phyloP scores from a whole-genome alignment of 768 basidiomycete species.

The Agaricus bisporus region DNA sequence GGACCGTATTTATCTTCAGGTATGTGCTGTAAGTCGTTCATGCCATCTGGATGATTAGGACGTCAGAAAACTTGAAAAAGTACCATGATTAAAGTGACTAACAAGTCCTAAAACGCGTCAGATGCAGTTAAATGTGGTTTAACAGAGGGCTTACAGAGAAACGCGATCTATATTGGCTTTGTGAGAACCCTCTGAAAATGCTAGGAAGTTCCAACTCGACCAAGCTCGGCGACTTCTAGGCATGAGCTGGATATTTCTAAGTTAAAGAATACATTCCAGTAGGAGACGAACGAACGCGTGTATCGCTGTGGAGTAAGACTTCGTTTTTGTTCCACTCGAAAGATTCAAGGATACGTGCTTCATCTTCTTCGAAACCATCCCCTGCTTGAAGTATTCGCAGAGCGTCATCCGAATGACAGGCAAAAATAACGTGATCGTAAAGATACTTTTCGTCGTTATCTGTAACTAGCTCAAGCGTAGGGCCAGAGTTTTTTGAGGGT shows the following conservation, averaged over 20 bases:
- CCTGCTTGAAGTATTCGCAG: constrained; percentile 47
- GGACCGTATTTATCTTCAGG: constrained; percentile 48
- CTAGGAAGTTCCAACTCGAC: constrained; percentile 74
- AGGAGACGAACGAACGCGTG: constrained; percentile 33
- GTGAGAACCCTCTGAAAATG: constrained; percentile 10
- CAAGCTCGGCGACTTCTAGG: constrained; percentile 54
- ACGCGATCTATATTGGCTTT: constrained; percentile 52
- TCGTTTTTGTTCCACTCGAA: constrained; percentile 69
- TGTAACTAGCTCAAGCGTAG: constrained; percentile 40
- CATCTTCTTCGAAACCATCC: constrained; percentile 39
- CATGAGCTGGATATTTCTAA: constrained; percentile 47
- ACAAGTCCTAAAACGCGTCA: constrained; percentile 32
- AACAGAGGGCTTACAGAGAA: constrained; percentile 44
- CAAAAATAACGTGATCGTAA: constrained; percentile 71
- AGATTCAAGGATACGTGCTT: constrained; percentile 47
- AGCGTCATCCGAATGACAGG: constrained; percentile 66
- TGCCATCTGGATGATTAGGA: constrained; percentile 41
- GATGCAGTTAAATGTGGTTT: neutral
- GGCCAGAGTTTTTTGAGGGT: constrained; percentile 9
- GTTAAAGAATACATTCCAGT: neutral
- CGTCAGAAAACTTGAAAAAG: neutral
- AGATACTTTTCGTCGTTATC: constrained; percentile 32
- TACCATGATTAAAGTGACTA: constrained; percentile 8
- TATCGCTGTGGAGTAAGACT: constrained; percentile 61
- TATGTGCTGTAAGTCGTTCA: constrained; percentile 74